Evolutionary conservation across 2,329 filamentous ascomycete genomes (phyloP).

Genomic region (Macrophomina phaseolina): DNA sequence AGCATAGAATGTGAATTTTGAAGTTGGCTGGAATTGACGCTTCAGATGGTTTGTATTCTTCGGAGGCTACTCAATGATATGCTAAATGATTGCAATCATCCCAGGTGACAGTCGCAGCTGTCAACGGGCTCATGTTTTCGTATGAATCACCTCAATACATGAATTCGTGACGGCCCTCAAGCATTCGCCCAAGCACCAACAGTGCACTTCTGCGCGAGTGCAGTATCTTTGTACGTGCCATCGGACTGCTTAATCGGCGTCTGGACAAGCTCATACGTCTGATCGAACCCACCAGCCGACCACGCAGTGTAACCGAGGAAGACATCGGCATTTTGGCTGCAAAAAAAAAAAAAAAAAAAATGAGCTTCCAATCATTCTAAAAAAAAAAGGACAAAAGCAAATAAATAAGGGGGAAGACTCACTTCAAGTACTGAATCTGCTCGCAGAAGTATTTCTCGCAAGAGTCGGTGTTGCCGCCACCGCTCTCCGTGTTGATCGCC

Average conservation of each 20-base stretch:
- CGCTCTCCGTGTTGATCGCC: slow-evolving; percentile 50
- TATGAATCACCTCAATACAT: neutral
- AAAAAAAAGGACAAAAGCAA: neutral
- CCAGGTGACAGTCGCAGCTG: too few species aligned
- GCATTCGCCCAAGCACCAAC: slow-evolving; percentile 32
- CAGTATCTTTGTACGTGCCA: slow-evolving; percentile 31
- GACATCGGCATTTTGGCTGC: slow-evolving; percentile 38
- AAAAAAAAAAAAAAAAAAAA: neutral
- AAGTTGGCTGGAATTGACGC: too few species aligned
- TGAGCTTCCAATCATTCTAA: slow-evolving; percentile 12
- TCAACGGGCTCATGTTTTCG: too few species aligned
- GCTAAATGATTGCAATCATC: too few species aligned
- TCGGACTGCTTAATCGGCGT: slow-evolving; percentile 33
- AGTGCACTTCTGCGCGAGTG: slow-evolving; percentile 33
- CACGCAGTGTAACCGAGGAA: slow-evolving; percentile 40
- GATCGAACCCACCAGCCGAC: slow-evolving; percentile 39
- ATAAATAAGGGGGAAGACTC: slow-evolving; percentile 11
- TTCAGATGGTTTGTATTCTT: too few species aligned
- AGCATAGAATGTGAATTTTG: too few species aligned
- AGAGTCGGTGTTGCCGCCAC: slow-evolving; percentile 45
- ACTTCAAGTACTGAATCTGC: slow-evolving; percentile 40
- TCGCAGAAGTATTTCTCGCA: slow-evolving; percentile 44
- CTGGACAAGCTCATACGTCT: slow-evolving; percentile 36
- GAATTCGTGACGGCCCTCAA: neutral
- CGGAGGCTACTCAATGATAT: too few species aligned